Percentiles rank a stretch among this genome's conserved stretches.
Conservation (phyloP, 148 eudicot genomes). For the Rhododendron mucronatum region DNA sequence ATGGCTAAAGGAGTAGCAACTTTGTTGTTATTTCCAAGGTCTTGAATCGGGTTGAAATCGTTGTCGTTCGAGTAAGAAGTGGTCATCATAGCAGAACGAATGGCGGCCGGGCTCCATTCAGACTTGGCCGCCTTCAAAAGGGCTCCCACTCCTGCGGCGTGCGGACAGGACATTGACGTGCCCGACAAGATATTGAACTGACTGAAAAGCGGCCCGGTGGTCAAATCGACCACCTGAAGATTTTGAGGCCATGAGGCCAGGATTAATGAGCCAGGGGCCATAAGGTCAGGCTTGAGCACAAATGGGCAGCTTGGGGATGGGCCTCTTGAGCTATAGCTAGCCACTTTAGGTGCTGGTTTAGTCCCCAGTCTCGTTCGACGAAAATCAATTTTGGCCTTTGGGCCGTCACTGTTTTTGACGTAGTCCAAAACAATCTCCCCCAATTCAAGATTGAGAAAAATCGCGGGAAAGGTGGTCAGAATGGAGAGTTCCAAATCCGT, state of each 20-base stretch:
- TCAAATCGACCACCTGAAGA: not conserved
- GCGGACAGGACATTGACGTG: conserved; percentile 41
- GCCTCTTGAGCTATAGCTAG: conserved; percentile 27
- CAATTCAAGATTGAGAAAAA: conserved; percentile 1
- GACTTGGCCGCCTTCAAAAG: conserved; percentile 32
- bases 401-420: conserved; percentile 1
- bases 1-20: conserved; percentile 26
- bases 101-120: conserved; percentile 33
- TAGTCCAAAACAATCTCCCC: conserved; percentile 15
- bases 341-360: conserved; percentile 17
- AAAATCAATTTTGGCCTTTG: conserved; percentile 18
- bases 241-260: conserved; percentile 18
- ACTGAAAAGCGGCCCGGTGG: conserved; percentile 4
- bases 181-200: conserved; percentile 25
- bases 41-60: conserved; percentile 19
- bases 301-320: conserved; percentile 23
- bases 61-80: conserved; percentile 25
- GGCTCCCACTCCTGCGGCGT: conserved; percentile 29
- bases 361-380: conserved; percentile 4
- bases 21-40: conserved; percentile 11
- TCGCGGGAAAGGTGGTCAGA: not conserved
- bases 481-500: not conserved
- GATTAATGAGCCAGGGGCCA: conserved; percentile 21
- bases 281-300: conserved; percentile 25
- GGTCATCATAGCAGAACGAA: conserved; percentile 43